Evolutionary conservation across 2,329 filamentous ascomycete genomes (phyloP).

Genomic region (Pseudopithomyces chartarum): DNA sequence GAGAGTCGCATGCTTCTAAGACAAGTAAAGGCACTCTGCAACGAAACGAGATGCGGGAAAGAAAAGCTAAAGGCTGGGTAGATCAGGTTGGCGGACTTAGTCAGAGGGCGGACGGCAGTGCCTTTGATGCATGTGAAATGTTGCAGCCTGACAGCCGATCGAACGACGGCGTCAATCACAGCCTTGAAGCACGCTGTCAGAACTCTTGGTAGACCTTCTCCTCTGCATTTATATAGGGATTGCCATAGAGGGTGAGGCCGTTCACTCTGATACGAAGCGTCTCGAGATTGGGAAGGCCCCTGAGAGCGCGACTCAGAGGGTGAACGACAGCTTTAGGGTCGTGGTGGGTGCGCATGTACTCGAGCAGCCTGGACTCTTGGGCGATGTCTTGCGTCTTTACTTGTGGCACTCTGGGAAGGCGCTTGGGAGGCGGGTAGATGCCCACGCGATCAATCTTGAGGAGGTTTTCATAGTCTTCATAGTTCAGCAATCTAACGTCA

Average conservation of each 20-base stretch:
- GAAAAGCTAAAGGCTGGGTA: slow-evolving; percentile 22
- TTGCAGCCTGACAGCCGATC: slow-evolving; percentile 23
- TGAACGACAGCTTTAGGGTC: slow-evolving; percentile 24
- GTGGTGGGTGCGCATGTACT: slow-evolving; percentile 21
- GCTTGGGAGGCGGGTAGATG: slow-evolving; percentile 34
- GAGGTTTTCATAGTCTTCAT: slow-evolving; percentile 27
- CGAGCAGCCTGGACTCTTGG: slow-evolving; percentile 26
- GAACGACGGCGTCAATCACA: slow-evolving; percentile 26
- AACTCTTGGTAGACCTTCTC: slow-evolving; percentile 7
- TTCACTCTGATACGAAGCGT: slow-evolving; percentile 22
- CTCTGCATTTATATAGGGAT: slow-evolving; percentile 3
- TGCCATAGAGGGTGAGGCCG: background rate
- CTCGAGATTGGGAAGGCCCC: slow-evolving; percentile 22
- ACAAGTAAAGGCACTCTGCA: slow-evolving; percentile 17
- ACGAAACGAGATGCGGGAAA: slow-evolving; percentile 11
- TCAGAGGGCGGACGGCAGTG: slow-evolving; percentile 6
- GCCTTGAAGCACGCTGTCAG: slow-evolving; percentile 23
- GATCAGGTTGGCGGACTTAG: slow-evolving; percentile 19
- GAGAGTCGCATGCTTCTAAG: slow-evolving; percentile 26
- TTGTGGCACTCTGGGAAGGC: slow-evolving; percentile 25
- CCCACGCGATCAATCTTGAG: slow-evolving; percentile 26
- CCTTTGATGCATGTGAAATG: slow-evolving; percentile 28
- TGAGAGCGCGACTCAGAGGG: slow-evolving; percentile 23
- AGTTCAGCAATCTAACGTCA: slow-evolving; percentile 30
- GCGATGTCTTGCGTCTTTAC: slow-evolving; percentile 22